Conservation (phyloP, 345 rosid genomes). For the Mangifera indica region DNA sequence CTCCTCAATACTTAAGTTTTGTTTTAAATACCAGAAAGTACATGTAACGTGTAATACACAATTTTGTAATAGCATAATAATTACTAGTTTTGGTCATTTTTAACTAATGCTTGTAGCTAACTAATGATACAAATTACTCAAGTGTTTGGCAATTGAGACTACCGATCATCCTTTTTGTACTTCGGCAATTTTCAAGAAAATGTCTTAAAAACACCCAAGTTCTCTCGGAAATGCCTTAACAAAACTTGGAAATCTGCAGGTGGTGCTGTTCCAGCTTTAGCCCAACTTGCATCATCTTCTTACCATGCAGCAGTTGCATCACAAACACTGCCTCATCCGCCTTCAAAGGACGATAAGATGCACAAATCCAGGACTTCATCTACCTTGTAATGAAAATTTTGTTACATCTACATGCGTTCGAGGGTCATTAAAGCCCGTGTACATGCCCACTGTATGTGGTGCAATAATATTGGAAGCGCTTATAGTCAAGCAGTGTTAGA, state of each 20-base stretch:
- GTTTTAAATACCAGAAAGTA: neutral
- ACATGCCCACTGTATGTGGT: neutral
- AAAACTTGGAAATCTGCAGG: slow-evolving; percentile 40
- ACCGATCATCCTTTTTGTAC: neutral
- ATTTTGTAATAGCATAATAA: neutral
- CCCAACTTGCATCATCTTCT: slow-evolving; percentile 82
- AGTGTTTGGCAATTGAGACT: neutral
- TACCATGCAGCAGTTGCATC: slow-evolving; percentile 64
- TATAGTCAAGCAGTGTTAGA: too few species aligned
- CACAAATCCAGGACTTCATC: slow-evolving; percentile 56
- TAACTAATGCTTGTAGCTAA: neutral
- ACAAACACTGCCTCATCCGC: slow-evolving; percentile 37
- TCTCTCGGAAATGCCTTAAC: neutral
- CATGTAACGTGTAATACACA: neutral
- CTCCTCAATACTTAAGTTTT: neutral
- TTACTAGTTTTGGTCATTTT: neutral
- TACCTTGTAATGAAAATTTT: slow-evolving; percentile 34
- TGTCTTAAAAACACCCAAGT: neutral
- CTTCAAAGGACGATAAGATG: slow-evolving; percentile 49
- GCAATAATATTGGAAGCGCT: too few species aligned
- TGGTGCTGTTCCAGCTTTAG: slow-evolving; percentile 79
- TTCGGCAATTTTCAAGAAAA: neutral
- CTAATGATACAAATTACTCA: neutral
- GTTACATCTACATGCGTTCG: neutral
- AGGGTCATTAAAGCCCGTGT: neutral